Base-by-base conservation (phyloP, 441 rosid species). In the Isatis lusitanica region DNA sequence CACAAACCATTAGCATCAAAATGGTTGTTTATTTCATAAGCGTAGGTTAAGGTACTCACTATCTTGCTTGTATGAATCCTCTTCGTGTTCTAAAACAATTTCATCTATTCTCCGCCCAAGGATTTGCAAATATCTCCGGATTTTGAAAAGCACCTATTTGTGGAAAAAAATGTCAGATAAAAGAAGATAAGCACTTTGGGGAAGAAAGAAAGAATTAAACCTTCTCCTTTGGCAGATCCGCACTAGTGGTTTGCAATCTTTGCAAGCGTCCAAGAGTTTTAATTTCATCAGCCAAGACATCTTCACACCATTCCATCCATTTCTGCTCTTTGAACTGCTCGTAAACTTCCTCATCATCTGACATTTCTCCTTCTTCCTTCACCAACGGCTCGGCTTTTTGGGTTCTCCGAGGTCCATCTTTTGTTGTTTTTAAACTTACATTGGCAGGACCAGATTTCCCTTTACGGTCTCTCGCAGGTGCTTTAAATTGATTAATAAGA, bases 221-320 rank as follows among this genome's bases (percentile, higher is more conserved):
- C 84, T 91, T 93, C 56, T 96, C 98, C 84, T 91, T 93, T 5
- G 99, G 99, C 75, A 96, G 97, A 83, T 93, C 79, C 11, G 95
- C 98, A 75, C 99, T 95, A 13, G 94, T 95, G 68, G 92, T 88
- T 86, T 95, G 99, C 78, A 95, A 81, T 83, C 76, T 87, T 63
- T 93, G 90, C 68, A 95, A 87, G 56, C 97, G 97, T 62, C 59
- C 82, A 68, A 95, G 88, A 18, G 99, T 95, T 88, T 82, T 93
- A 63, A 86, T 85, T 81, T 93, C 95, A 76, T 74, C 84, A 47
- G 73, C 83, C 97, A 95, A 87, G 48, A 91, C 95, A 79, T 91
- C 99, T 83, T 90, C 92, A 80, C 99, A 95, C 99, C 99, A 95
- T 83, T 95, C 99, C 97, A 85, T 95, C 99, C 99, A 95, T 82